Evolutionary conservation across 306 rosid species (phyloP).

Genomic region (Betula pendula): DNA sequence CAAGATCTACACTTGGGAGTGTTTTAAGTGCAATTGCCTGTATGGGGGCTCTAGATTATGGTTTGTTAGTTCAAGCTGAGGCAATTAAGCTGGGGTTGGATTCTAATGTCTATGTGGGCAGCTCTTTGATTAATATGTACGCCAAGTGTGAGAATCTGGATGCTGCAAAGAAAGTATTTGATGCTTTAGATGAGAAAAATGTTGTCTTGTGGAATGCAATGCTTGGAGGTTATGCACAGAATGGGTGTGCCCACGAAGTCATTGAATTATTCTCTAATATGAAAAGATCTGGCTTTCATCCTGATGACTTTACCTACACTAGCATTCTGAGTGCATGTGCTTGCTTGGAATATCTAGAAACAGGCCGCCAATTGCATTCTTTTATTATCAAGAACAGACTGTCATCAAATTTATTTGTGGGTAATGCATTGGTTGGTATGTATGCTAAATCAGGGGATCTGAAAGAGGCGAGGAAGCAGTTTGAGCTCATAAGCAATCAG

Average conservation of each 20-base stretch:
- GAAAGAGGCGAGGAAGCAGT: conserved; percentile 66
- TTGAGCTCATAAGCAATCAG: conserved; percentile 58
- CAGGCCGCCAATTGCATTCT: conserved; percentile 68
- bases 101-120: conserved; percentile 74
- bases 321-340: conserved; percentile 77
- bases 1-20: conserved; percentile 88
- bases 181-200: conserved; percentile 50
- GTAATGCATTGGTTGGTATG: conserved; percentile 81
- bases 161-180: conserved; percentile 56
- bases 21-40: conserved; percentile 68
- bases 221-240: conserved; percentile 73
- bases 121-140: conserved; percentile 88
- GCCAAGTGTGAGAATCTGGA: conserved; percentile 55
- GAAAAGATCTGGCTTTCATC: conserved; percentile 45
- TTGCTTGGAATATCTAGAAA: conserved; percentile 41
- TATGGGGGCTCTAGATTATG: conserved; percentile 45
- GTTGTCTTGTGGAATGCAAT: conserved; percentile 76
- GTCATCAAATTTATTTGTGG: conserved; percentile 53
- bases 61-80: conserved; percentile 63
- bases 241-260: conserved; percentile 48
- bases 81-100: conserved; percentile 72
- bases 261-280: conserved; percentile 54
- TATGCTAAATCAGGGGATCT: conserved; percentile 74
- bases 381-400: conserved; percentile 58
- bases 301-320: conserved; percentile 79